Percentiles rank a stretch among this genome's conserved stretches.
These are phyloP conservation scores for Diaporthe nobilis DNA, from an alignment of 2,329 filamentous ascomycete genomes.

Conservation along the genomic window DNA sequence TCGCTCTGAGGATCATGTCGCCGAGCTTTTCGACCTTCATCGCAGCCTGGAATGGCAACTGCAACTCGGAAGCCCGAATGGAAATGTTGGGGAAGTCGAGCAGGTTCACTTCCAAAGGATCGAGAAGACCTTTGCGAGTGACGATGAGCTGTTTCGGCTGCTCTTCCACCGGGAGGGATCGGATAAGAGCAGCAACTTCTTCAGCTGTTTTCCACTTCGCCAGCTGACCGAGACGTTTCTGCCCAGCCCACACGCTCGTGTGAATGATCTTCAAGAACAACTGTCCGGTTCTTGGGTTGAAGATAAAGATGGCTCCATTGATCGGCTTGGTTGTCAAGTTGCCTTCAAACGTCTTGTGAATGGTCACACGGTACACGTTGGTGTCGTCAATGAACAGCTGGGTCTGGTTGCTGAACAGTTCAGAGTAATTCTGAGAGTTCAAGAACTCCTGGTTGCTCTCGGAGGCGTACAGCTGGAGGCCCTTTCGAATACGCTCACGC, in stretches of 20 bases:
- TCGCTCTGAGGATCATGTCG: constrained; percentile 98
- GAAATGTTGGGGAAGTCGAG: constrained; percentile 99
- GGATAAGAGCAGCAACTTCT: constrained; percentile 97
- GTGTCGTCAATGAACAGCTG: constrained; percentile 99
- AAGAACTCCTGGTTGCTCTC: constrained; percentile 99
- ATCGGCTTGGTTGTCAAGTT: constrained; percentile 99
- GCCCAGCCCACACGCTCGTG: constrained; percentile 98
- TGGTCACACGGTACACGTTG: constrained; percentile 98
- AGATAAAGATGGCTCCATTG: constrained; percentile 99
- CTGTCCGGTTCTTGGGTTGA: constrained; percentile 98
- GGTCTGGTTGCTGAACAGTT: constrained; percentile 98
- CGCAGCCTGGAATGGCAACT: constrained; percentile 97
- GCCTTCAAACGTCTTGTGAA: constrained; percentile 99
- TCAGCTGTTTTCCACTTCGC: constrained; percentile 99
- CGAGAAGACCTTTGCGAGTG: constrained; percentile 94
- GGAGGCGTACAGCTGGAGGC: constrained; percentile 96
- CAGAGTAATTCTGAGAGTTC: constrained; percentile 99
- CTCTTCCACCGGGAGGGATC: constrained; percentile 95
- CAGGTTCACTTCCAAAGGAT: constrained; percentile 96
- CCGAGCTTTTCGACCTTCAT: constrained; percentile 99
- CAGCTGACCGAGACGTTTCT: constrained; percentile 98
- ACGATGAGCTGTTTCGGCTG: constrained; percentile 99
- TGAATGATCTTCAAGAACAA: constrained; percentile 99
- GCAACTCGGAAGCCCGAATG: constrained; percentile 95
- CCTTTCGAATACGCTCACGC: constrained; percentile 97